Conservation (phyloP, 805 yeast genomes). For the Groenewaldozyma tartarivorans region DNA sequence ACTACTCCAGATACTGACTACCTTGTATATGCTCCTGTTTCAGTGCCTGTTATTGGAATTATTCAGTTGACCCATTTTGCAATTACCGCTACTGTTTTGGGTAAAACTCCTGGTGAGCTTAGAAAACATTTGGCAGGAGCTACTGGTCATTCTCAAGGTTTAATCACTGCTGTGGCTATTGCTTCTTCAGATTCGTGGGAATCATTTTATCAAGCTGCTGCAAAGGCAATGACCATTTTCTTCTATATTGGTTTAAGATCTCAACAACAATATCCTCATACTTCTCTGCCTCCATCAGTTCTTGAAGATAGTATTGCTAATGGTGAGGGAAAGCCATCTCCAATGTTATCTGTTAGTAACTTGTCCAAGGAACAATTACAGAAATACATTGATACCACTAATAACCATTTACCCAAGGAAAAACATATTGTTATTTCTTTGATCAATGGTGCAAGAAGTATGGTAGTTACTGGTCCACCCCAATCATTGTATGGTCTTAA, state of each 20-base stretch:
- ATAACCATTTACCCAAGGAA: slow-evolving; percentile 84
- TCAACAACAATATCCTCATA: slow-evolving; percentile 82
- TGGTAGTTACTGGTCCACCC: slow-evolving; percentile 97
- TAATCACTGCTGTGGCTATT: slow-evolving; percentile 87
- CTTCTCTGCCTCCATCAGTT: slow-evolving; percentile 88
- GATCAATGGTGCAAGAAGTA: slow-evolving; percentile 89
- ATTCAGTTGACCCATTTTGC: slow-evolving; percentile 92
- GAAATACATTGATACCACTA: slow-evolving; percentile 71
- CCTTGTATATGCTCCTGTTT: slow-evolving; percentile 81
- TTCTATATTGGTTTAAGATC: slow-evolving; percentile 93
- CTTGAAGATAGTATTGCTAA: slow-evolving; percentile 85
- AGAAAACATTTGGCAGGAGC: slow-evolving; percentile 44
- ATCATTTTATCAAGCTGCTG: slow-evolving; percentile 58
- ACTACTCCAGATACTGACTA: slow-evolving; percentile 85
- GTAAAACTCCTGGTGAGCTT: slow-evolving; percentile 83
- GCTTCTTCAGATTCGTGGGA: slow-evolving; percentile 80
- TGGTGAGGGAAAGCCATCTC: slow-evolving; percentile 95
- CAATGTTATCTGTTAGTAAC: slow-evolving; percentile 93
- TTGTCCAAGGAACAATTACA: slow-evolving; percentile 73
- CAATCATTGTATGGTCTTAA: slow-evolving; percentile 95
- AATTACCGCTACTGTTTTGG: slow-evolving; percentile 74
- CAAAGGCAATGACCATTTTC: slow-evolving; percentile 72
- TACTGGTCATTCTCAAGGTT: slow-evolving; percentile 40
- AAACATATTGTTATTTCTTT: slow-evolving; percentile 86
- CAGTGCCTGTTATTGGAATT: slow-evolving; percentile 95